Evolutionary conservation across 177 flowering plant species (phyloP), one percentile per base, ranked within the genome.

Genomic region (Vitis hybrid): DNA sequence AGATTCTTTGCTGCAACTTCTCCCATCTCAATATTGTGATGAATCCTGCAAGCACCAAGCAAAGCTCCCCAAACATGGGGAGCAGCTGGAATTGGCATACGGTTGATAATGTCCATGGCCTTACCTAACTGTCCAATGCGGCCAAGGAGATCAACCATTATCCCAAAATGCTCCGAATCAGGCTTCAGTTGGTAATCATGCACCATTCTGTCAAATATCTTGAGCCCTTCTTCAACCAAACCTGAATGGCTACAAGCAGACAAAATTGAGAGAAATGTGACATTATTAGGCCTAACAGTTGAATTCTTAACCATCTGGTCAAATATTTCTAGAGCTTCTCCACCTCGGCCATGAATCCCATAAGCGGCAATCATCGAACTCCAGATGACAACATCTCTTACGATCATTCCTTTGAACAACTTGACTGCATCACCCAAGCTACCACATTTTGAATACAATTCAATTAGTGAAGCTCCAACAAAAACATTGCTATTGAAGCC

Each of bases 371-470:
- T 80, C 85, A 88, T 83, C 9, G 86, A 71, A 60, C 84, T 87
- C 90, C 89, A 87, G 15, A 81, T 68, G 6, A 83, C 81, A 39
- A 84, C 83, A 67, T 87, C 88, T 72, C 67, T 85, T 13, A 74
- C 72, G 11, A 4, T 51, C 23, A 73, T 70, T 7, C 56, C 62
- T 18, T 74, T 65, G 61, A 87, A 88, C 60, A 88, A 65, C 70
- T 65, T 64, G 18, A 75, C 34, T 15, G 87, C 86, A 71, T 74
- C 57, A 15, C 76, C 82, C 73, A 89, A 61, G 72, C 73, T 74
- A 30, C 90, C 88, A 54, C 89, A 89, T 73, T 85, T 89, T 18
- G 87, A 82, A 70, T 87, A 89, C 69, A 82, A 64, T 45, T 89
- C 90, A 51, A 86, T 71, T 14, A 89, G 86, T 18, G 88, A 82